These are phyloP conservation scores for Mortierella sp. DNA, from an alignment of 371 early-diverging fungal species.

Conservation along the genomic window DNA sequence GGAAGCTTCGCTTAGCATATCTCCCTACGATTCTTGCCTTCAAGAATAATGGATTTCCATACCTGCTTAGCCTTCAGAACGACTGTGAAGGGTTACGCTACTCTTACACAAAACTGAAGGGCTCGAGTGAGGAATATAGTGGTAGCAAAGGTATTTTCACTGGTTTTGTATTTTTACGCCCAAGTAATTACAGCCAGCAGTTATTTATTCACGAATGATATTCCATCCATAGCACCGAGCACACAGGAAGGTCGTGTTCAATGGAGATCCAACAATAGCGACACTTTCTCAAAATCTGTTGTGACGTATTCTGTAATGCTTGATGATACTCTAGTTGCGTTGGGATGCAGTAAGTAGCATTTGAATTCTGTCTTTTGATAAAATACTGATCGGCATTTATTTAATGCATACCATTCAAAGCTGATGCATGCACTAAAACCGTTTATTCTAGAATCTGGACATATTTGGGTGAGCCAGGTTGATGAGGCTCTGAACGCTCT, in stretches of 20 bases:
- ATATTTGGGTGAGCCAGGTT: slow-evolving; percentile 64
- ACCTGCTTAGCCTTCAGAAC: slow-evolving; percentile 27
- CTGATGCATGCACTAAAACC: no score
- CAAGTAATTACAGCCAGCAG: no score
- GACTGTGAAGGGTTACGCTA: slow-evolving; percentile 12
- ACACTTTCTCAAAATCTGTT: slow-evolving; percentile 22
- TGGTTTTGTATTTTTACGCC: no score
- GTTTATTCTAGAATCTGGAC: slow-evolving; percentile 62
- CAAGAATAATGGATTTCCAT: not conserved
- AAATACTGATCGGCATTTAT: not conserved
- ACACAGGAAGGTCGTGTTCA: slow-evolving; percentile 8
- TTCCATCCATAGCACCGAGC: slow-evolving; percentile 3
- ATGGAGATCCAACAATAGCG: slow-evolving; percentile 12
- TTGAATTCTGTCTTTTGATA: not conserved
- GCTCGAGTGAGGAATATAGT: not conserved
- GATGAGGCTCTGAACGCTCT: slow-evolving; percentile 61
- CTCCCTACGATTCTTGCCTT: slow-evolving; percentile 13
- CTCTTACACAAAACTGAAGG: slow-evolving; percentile 4
- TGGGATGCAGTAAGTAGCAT: slow-evolving; percentile 64
- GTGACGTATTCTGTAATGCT: slow-evolving; percentile 67
- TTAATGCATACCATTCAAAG: not conserved
- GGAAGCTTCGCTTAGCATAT: slow-evolving; percentile 11
- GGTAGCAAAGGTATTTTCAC: slow-evolving; percentile 10
- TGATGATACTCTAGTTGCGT: slow-evolving; percentile 65
- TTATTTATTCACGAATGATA: no score